Conservation (phyloP, 257 asterid genomes). For the Handroanthus guayacan region DNA sequence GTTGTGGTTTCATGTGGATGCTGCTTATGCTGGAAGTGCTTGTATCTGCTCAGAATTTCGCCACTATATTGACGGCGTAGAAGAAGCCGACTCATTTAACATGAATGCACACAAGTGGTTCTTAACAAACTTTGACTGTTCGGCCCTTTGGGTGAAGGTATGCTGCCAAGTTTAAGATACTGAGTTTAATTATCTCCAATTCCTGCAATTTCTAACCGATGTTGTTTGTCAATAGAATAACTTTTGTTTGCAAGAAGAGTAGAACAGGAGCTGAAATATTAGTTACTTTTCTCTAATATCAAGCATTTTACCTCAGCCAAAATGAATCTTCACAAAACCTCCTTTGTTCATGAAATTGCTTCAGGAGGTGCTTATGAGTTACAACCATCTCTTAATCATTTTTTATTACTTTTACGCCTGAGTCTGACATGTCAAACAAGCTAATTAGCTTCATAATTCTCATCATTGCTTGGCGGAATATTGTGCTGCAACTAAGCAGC, state of each 20-base stretch:
- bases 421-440: background rate
- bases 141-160: conserved; percentile 98
- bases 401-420: background rate
- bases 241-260: background rate
- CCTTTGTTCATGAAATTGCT: background rate
- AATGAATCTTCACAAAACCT: background rate
- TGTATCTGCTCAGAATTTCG: conserved; percentile 91
- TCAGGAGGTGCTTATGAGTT: background rate
- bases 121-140: conserved; percentile 95
- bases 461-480: background rate
- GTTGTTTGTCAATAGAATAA: background rate
- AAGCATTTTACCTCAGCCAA: background rate
- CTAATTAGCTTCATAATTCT: background rate
- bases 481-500: conserved; percentile 4
- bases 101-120: conserved; percentile 99
- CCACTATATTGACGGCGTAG: conserved; percentile 78
- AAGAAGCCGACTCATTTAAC: conserved; percentile 86
- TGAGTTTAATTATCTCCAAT: conserved; percentile 12
- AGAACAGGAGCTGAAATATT: background rate
- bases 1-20: conserved; percentile 95
- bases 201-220: background rate
- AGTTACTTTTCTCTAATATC: background rate
- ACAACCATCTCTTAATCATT: background rate
- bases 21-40: conserved; percentile 99
- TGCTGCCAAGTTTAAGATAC: conserved; percentile 26